phyloP scores from a whole-genome alignment of 2,329 filamentous ascomycete genomes.

The Exophiala spinifera region DNA sequence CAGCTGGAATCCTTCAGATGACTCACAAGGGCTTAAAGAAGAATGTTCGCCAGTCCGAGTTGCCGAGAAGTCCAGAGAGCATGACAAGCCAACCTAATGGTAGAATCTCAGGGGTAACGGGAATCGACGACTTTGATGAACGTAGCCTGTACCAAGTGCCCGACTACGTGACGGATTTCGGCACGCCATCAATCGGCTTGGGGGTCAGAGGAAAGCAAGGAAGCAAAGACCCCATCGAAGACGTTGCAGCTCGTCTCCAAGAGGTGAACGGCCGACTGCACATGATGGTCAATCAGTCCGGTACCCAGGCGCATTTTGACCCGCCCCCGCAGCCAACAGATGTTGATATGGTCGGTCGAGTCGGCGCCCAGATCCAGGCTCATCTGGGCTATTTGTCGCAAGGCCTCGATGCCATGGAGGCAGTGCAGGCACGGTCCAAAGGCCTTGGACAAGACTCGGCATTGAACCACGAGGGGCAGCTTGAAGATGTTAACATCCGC shows the following conservation, averaged over 20 bases:
- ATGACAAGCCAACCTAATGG: slow-evolving; percentile 40
- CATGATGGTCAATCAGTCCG: slow-evolving; percentile 58
- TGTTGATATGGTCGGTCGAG: slow-evolving; percentile 27
- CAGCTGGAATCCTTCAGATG: slow-evolving; percentile 84
- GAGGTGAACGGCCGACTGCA: slow-evolving; percentile 65
- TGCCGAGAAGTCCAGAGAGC: slow-evolving; percentile 74
- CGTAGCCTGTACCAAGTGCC: slow-evolving; percentile 68
- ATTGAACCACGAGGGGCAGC: slow-evolving; percentile 51
- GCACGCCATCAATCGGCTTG: slow-evolving; percentile 31
- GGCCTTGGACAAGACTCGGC: slow-evolving; percentile 32
- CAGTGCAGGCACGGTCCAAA: slow-evolving; percentile 52
- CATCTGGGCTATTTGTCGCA: slow-evolving; percentile 72
- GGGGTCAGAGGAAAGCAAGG: slow-evolving; percentile 26
- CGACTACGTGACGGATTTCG: slow-evolving; percentile 59
- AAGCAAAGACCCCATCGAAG: slow-evolving; percentile 41
- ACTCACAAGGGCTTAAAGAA: slow-evolving; percentile 75
- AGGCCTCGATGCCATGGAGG: slow-evolving; percentile 59
- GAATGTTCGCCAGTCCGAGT: slow-evolving; percentile 45
- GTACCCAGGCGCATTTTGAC: slow-evolving; percentile 36
- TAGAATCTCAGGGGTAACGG: slow-evolving; percentile 54
- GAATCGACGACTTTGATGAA: slow-evolving; percentile 70
- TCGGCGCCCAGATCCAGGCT: slow-evolving; percentile 31
- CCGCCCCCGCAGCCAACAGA: slow-evolving; percentile 36
- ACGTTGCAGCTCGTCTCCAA: slow-evolving; percentile 65
- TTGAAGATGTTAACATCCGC: slow-evolving; percentile 63